Percentiles rank a stretch among this genome's conserved stretches.
Evolutionary conservation across 2,329 filamentous ascomycete genomes (phyloP).

Genomic region (Monosporascus sp.): DNA sequence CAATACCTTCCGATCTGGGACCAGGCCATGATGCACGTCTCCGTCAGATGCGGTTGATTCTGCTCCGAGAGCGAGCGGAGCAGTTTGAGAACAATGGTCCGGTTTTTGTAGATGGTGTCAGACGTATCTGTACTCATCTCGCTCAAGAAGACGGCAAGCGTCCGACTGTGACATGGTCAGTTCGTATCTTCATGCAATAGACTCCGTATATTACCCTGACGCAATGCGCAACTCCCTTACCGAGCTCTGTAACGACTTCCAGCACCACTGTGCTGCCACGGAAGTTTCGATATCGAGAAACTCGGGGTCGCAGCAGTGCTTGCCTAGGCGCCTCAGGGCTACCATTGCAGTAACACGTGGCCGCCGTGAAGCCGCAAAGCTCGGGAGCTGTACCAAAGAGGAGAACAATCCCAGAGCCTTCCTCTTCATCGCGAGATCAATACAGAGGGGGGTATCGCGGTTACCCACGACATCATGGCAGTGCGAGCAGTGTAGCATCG

Average conservation of each 20-base stretch:
- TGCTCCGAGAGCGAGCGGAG: slow-evolving; percentile 69
- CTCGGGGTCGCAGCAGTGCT: slow-evolving; percentile 55
- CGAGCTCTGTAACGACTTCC: slow-evolving; percentile 78
- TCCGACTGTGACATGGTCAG: slow-evolving; percentile 41
- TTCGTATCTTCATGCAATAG: slow-evolving; percentile 6
- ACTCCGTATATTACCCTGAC: slow-evolving; percentile 52
- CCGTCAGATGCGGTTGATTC: slow-evolving; percentile 62
- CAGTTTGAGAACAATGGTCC: slow-evolving; percentile 63
- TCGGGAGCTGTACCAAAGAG: slow-evolving; percentile 37
- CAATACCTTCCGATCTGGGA: slow-evolving; percentile 70
- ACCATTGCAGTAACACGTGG: slow-evolving; percentile 67
- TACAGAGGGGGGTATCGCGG: slow-evolving; percentile 7
- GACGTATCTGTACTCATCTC: slow-evolving; percentile 13
- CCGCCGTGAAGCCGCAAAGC: slow-evolving; percentile 50
- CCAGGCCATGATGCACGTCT: slow-evolving; percentile 82
- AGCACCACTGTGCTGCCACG: slow-evolving; percentile 69
- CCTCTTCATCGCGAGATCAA: slow-evolving; percentile 26
- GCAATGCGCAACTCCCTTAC: slow-evolving; percentile 78
- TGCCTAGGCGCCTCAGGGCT: slow-evolving; percentile 62
- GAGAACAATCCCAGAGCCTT: slow-evolving; percentile 39
- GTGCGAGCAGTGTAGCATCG: slow-evolving; percentile 16
- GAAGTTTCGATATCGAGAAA: slow-evolving; percentile 65
- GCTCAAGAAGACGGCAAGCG: slow-evolving; percentile 61
- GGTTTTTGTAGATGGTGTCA: slow-evolving; percentile 52
- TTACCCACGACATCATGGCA: slow-evolving; percentile 10